These are phyloP conservation scores for Saturnispora dispora DNA, from an alignment of 805 yeast genomes.

Conservation along the genomic window DNA sequence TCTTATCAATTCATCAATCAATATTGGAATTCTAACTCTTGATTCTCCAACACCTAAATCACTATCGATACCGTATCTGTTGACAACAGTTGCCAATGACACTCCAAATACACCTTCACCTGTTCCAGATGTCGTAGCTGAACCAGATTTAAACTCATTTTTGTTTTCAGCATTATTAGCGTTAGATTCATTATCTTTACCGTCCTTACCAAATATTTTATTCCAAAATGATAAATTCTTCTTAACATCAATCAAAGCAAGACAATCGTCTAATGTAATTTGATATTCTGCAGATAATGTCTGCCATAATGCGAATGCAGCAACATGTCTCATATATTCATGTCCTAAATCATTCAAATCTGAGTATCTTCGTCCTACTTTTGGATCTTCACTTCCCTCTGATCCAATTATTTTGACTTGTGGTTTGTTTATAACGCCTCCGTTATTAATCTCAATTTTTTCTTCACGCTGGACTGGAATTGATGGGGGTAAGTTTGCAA, in stretches of 20 bases:
- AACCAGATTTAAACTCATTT: conserved; percentile 14
- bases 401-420: background rate
- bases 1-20: conserved; percentile 77
- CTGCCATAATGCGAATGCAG: conserved; percentile 43
- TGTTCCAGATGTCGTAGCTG: conserved; percentile 12
- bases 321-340: conserved; percentile 47
- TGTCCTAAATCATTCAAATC: conserved; percentile 53
- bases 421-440: background rate
- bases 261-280: conserved; percentile 32
- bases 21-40: conserved; percentile 69
- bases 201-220: conserved; percentile 28
- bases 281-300: conserved; percentile 18
- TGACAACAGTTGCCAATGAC: conserved; percentile 59
- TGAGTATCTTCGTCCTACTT: conserved; percentile 38
- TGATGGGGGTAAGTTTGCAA: conserved; percentile 30
- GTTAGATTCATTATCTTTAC: background rate
- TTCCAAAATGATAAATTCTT: conserved; percentile 45
- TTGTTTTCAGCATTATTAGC: conserved; percentile 5
- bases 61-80: conserved; percentile 69
- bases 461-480: conserved; percentile 17
- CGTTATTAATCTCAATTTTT: background rate
- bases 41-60: conserved; percentile 79
- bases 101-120: conserved; percentile 61
- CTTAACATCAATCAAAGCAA: conserved; percentile 34
- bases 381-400: background rate